Conservation (phyloP, 1,284 basidiomycete species). For the Apiotrichum veenhuisii region DNA sequence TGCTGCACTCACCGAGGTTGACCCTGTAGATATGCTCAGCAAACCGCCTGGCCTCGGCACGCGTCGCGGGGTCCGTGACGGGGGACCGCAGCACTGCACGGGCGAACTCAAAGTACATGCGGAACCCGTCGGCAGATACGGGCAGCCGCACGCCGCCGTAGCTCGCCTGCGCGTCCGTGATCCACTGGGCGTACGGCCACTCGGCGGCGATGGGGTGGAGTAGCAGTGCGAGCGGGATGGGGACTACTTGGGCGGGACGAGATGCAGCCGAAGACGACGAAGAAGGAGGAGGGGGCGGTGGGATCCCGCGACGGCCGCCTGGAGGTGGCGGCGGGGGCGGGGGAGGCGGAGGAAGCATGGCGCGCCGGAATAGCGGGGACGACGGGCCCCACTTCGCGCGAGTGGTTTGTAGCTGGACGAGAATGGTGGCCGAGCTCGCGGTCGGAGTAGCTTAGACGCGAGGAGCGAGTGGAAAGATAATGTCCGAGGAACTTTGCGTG, state of each 20-base stretch:
- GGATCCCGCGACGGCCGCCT: background rate
- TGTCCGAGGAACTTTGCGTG: too few species aligned
- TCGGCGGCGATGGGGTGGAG: constrained; percentile 1
- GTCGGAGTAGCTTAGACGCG: too few species aligned
- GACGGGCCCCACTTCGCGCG: too few species aligned
- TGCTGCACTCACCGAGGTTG: constrained; percentile 1
- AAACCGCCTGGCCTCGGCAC: background rate
- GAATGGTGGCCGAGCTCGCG: too few species aligned
- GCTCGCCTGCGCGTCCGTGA: background rate
- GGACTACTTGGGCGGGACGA: background rate
- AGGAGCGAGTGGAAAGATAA: too few species aligned
- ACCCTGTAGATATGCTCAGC: background rate
- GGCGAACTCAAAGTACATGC: background rate
- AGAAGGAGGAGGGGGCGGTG: too few species aligned
- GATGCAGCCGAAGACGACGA: background rate
- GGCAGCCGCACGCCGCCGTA: background rate
- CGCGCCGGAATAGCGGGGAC: too few species aligned
- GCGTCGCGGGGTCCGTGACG: background rate
- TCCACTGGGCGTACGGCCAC: background rate
- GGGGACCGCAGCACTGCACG: background rate
- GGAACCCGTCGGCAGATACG: background rate
- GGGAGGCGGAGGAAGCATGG: too few species aligned
- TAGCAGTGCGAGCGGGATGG: background rate
- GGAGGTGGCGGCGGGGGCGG: too few species aligned
- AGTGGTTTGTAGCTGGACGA: too few species aligned